Conservation (phyloP, 75 land plant species). For the Sequoiadendron giganteum region DNA sequence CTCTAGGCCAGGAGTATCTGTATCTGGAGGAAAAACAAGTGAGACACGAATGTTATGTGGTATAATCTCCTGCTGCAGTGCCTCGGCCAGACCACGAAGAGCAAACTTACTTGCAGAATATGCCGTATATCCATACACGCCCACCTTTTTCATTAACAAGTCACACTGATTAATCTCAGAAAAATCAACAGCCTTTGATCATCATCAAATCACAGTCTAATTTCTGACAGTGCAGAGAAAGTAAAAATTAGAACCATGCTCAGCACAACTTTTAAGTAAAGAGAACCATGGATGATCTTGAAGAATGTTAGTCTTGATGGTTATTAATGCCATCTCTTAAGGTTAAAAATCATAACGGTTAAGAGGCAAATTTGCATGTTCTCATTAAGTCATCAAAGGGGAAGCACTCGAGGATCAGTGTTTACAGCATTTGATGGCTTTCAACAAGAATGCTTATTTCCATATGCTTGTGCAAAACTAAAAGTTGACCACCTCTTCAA, state of each 20-base stretch:
- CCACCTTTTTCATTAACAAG: constrained; percentile 41
- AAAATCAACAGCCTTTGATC: background rate
- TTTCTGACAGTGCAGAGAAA: background rate
- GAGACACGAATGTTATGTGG: constrained; percentile 64
- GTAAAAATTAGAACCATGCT: background rate
- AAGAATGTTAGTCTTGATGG: background rate
- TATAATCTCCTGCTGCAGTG: constrained; percentile 80
- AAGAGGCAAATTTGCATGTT: background rate
- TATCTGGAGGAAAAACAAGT: constrained; percentile 87
- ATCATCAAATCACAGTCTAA: background rate
- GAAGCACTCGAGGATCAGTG: background rate
- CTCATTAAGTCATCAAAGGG: background rate
- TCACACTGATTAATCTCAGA: background rate
- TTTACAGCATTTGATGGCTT: background rate
- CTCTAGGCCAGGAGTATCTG: constrained; percentile 74
- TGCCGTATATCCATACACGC: constrained; percentile 84
- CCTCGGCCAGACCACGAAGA: constrained; percentile 74
- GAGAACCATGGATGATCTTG: background rate
- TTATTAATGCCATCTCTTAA: background rate
- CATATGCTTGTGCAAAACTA: background rate
- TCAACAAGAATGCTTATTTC: background rate
- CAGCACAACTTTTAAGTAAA: background rate
- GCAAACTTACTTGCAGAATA: constrained; percentile 87
- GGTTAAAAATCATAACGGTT: background rate
- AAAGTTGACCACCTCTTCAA: background rate